Evolutionary conservation across 2,329 filamentous ascomycete species (phyloP), one percentile per base, ranked within the genome.

Genomic region (Ophiostoma tasmaniense): DNA sequence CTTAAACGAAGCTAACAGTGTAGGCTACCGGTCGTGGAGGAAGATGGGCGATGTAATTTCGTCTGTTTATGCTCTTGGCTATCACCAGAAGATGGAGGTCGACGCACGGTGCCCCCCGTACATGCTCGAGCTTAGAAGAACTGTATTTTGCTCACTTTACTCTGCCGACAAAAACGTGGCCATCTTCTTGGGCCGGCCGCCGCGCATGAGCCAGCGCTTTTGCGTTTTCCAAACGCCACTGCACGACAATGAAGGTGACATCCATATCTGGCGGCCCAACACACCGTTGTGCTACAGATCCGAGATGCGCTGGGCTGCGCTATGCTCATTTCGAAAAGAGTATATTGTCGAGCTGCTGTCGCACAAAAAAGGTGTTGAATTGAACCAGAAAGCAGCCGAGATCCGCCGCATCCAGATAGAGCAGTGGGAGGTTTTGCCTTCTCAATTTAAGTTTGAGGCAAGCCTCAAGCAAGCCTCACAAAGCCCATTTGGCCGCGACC

Each of bases 1-100:
- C 3, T 13, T 30, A 20, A 5, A n/a, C 25, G 2, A 62, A 33
- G 11, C 61, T 39, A 37, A 39, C 6, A 22, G 20, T 39, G 0
- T 22, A 64, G 61, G 64, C 37, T 65, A 65, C n/a, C 64, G 64
- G 11, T 65, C 64, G 13, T 65, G 64, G 64, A 39, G 64, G 25
- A 65, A 65, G 64, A n/a, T 65, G 37, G 64, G 64, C 11, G 64
- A 65, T 22, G 64, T 65, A n/a, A 65, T 65, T 8, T 65, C 64
- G 22, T 65, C 64, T 30, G 64, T 65, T 37, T 65, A 65, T 30
- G 64, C 64, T 17, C 64, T 65, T 10, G 64, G 64, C 3, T 65
- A 65, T 28, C 64, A 65, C 8, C 64, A 65, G 17, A 65, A 65
- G 64, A 39, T 65, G 64, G 64, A 65, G 37, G 33, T 65, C 6